Evolutionary conservation across 1,139 yeast genomes (phyloP), one percentile per base, ranked within the genome.

Genomic region (Ogataea hybrid): DNA sequence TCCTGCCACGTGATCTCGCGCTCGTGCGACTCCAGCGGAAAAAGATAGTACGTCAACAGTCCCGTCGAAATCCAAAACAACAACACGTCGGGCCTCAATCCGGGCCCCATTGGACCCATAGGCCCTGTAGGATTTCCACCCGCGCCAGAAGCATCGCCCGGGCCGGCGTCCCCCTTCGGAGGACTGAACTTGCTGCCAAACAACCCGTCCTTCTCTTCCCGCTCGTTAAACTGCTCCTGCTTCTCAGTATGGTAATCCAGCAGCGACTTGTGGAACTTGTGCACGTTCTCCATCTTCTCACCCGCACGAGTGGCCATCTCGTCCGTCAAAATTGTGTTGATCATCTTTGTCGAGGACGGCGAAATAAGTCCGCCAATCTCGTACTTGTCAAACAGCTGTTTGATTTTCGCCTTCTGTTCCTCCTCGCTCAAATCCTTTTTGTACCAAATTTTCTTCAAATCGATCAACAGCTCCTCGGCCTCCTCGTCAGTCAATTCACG

Each of bases 1-100:
- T 83, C 88, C 61, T 84, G 94, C 70, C 71, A 73, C 6, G 76
- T 55, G 35, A 55, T 53, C 36, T 47, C 54, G 29, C 47, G 56
- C 23, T 55, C 59, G 40, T 46, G 44, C 3, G 47, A 44, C 25
- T 57, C 61, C 4, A 50, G 21, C 2, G 50, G 33, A 20, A 46
- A 37, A 10, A 55, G 29, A 7, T 48, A 43, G 41, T 49, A 56
- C 4, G 47, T 31, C 20, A 54, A 22, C 14, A 53, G 36, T 9
- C 43, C 52, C 31, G 55, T 47, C 8, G 55, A 47, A 14, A 48
- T 23, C 50, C 54, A 50, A 12, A 57, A 39, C 29, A 58, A 34
- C 14, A 57, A 25, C 11, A 53, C 39, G 21, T 57, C 60, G 6
- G 53, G 41, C 34, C 56, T 48, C 12, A 56, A 12, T 10, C 31